A percentile compares a stretch with the other conserved stretches of the same genome.
Conservation (phyloP, 2,329 filamentous ascomycete genomes). For the Fusarium pseudoanthophilum region DNA sequence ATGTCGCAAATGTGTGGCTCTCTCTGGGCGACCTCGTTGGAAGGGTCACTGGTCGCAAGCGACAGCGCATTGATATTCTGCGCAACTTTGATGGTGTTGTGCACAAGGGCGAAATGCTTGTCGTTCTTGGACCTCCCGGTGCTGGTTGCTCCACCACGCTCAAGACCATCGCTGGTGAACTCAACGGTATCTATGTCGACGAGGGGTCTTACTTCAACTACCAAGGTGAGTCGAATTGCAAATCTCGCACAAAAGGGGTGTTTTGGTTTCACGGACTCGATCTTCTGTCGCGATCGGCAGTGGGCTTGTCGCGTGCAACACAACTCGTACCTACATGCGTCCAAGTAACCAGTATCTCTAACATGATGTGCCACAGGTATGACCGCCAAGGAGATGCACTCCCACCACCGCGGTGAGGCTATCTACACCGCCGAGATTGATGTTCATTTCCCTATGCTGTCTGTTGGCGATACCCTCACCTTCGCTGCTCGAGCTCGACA, state of each 20-base stretch:
- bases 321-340: conserved; percentile 2
- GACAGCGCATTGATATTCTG: conserved; percentile 74
- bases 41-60: conserved; percentile 62
- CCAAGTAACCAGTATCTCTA: conserved; percentile 9
- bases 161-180: conserved; percentile 86
- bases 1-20: conserved; percentile 71
- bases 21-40: conserved; percentile 57
- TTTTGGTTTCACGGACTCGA: conserved; percentile 11
- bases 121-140: conserved; percentile 77
- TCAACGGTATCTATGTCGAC: conserved; percentile 80
- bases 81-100: conserved; percentile 75
- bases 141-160: conserved; percentile 86
- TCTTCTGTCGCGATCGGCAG: conserved; percentile 7
- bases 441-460: conserved; percentile 81
- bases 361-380: conserved; percentile 59
- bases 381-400: conserved; percentile 78
- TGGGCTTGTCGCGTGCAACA: conserved; percentile 15
- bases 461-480: conserved; percentile 80
- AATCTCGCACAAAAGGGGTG: background rate
- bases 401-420: conserved; percentile 81
- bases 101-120: conserved; percentile 77
- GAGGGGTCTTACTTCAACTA: conserved; percentile 82
- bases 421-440: conserved; percentile 90
- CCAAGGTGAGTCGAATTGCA: conserved; percentile 63
- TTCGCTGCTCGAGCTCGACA: conserved; percentile 79